Evolutionary conservation across 176 grass and related monocot genomes (phyloP), one percentile per base, ranked within the genome.

Genomic region (Carex cristatella): DNA sequence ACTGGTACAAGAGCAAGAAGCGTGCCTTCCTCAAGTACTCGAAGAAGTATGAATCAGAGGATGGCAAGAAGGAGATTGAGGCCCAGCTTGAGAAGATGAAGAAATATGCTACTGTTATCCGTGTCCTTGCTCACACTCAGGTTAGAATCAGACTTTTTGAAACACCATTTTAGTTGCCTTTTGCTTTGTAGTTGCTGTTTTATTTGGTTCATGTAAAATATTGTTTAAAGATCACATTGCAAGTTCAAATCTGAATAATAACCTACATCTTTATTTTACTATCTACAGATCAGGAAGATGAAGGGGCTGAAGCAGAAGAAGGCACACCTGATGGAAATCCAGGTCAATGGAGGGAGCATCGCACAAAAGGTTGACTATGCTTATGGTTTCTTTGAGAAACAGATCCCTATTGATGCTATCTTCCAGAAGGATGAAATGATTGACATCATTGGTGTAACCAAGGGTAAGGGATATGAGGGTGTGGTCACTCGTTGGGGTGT

Each of bases 1-100:
- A 91, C 87, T 97, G 94, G 94, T 97, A 84, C 84, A 97, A 94
- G 67, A 97, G 94, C 90, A 94, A 97, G 90, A 97, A 97, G 90
- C 94, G 89, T 73, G 94, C 94, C 46, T 97, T 97, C 64, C 89
- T 86, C 3, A 97, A 87, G 89, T 97, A 97, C 84, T 90, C 90
- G 9, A 90, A 92, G 54, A 97, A 97, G 87, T 94, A 90, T 46
- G 94, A 97, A 10, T 85, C 16, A 15, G 92, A 97, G 12, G 84
- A 58, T 0, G 94, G 94, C 65, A 97, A 97, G 87, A 94, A 97
- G 68, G 94, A 97, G 87, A 91, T 97, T 13, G 87, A 90, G 27
- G 6, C 88, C 32, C 88, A 94, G 81, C 87, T 94, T 80, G 94
- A 97, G 61, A 97, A 94, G 90, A 97, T 97, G 90, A 94, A 97